Percentiles rank a stretch among this genome's conserved stretches.
Evolutionary conservation across 495 filamentous ascomycete species (phyloP).

Genomic region (Copromyces sp.): DNA sequence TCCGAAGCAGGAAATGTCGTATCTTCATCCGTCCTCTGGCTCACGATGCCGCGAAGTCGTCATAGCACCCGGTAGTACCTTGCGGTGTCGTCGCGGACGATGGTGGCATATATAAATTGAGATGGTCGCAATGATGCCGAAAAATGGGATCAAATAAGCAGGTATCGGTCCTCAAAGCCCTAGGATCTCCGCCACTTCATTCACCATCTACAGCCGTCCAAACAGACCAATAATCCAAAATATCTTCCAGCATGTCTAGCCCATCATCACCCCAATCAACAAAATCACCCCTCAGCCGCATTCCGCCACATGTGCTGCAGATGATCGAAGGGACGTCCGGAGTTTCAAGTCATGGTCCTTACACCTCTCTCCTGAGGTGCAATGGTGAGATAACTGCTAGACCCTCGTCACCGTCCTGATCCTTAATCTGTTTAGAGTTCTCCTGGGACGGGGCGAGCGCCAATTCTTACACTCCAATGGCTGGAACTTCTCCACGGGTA

Average conservation of each 20-base stretch:
- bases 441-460: not conserved
- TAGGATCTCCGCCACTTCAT: not conserved
- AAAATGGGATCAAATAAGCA: not conserved
- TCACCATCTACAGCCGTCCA: not conserved
- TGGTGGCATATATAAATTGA: not conserved
- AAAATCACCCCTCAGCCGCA: not conserved
- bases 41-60: not conserved
- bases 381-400: not conserved
- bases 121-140: fast-evolving
- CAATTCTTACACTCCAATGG: not conserved
- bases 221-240: not conserved
- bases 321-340: not conserved
- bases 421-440: not conserved
- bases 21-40: not conserved
- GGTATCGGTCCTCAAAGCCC: not conserved
- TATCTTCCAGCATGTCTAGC: not conserved
- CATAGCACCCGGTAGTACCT: not conserved
- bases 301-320: not conserved
- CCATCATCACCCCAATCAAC: not conserved
- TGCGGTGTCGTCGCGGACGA: not conserved
- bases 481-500: not conserved
- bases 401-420: not conserved
- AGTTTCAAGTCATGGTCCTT: not conserved
- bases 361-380: not conserved
- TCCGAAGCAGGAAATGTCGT: not conserved